phyloP scores from a whole-genome alignment of 2,329 filamentous ascomycete species.

The Fusarium oxysporum region DNA sequence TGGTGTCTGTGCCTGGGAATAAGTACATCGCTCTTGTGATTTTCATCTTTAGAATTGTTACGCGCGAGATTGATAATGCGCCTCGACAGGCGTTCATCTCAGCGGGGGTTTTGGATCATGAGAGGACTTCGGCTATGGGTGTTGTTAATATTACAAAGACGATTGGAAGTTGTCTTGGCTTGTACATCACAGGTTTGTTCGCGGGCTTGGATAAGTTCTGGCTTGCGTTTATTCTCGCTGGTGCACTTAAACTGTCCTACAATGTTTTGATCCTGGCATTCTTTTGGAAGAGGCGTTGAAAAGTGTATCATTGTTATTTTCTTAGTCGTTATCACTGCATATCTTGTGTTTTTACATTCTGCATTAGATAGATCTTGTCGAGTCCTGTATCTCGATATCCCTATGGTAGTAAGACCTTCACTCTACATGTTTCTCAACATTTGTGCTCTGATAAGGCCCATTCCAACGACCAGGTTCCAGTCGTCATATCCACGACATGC shows the following conservation, averaged over 20 bases:
- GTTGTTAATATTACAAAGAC: constrained; percentile 43
- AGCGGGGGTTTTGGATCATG: constrained; percentile 31
- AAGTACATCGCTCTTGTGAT: constrained; percentile 35
- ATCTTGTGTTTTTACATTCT: background rate
- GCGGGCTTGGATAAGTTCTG: constrained; percentile 37
- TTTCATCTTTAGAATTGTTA: constrained; percentile 41
- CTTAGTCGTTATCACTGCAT: accelerated
- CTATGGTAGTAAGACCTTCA: background rate
- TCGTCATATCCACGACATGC: background rate
- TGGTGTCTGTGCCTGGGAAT: constrained; percentile 37
- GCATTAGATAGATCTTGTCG: background rate
- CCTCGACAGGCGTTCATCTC: constrained; percentile 40
- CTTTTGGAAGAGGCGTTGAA: constrained; percentile 38
- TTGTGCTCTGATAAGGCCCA: background rate
- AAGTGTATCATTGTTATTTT: background rate
- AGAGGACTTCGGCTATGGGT: constrained; percentile 40
- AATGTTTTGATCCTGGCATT: constrained; percentile 40
- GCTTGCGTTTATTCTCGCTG: constrained; percentile 39
- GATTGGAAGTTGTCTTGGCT: constrained; percentile 34
- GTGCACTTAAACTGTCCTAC: constrained; percentile 29
- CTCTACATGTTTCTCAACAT: background rate
- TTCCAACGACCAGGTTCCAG: background rate
- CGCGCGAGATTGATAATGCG: constrained; percentile 37
- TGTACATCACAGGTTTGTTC: constrained; percentile 36
- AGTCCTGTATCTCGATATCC: background rate